These are phyloP conservation scores for Limnomonas spitsbergensis DNA, from an alignment of 139 green algal genomes.

Conservation along the genomic window DNA sequence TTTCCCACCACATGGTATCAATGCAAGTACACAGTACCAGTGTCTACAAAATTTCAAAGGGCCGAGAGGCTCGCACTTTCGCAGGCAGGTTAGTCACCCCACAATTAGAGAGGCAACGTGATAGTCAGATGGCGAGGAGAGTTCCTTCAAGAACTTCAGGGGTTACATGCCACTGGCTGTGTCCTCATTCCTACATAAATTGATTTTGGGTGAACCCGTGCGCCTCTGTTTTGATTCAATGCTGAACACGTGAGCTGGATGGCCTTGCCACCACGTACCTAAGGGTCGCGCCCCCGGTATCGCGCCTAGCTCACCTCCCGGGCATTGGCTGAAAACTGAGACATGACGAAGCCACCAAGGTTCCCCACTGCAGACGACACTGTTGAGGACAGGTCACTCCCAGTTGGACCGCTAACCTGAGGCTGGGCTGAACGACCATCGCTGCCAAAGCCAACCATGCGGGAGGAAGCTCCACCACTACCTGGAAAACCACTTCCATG, in stretches of 20 bases:
- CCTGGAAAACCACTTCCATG: neutral
- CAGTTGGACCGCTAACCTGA: neutral
- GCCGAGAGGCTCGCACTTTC: neutral
- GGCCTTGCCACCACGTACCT: too few species aligned
- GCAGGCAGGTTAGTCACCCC: neutral
- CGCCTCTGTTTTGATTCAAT: too few species aligned
- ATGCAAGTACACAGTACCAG: too few species aligned
- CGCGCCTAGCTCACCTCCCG: conserved; percentile 7
- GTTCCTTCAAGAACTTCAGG: too few species aligned
- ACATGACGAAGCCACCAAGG: neutral
- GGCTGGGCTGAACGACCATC: neutral
- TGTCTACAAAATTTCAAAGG: neutral
- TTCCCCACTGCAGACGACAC: neutral
- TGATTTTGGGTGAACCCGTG: too few species aligned
- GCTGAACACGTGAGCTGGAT: too few species aligned
- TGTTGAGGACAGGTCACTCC: conserved; percentile 2
- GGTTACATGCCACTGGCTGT: too few species aligned
- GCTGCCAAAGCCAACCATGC: conserved; percentile 69
- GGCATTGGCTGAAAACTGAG: neutral
- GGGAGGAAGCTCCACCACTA: neutral
- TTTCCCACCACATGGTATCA: too few species aligned
- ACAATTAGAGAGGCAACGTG: too few species aligned
- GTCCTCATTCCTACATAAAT: too few species aligned
- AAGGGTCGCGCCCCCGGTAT: too few species aligned
- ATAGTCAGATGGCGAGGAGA: too few species aligned